Evolutionary conservation across 139 green algal genomes (phyloP), one percentile per base, ranked within the genome.

Genomic region (Micractinium sp.): DNA sequence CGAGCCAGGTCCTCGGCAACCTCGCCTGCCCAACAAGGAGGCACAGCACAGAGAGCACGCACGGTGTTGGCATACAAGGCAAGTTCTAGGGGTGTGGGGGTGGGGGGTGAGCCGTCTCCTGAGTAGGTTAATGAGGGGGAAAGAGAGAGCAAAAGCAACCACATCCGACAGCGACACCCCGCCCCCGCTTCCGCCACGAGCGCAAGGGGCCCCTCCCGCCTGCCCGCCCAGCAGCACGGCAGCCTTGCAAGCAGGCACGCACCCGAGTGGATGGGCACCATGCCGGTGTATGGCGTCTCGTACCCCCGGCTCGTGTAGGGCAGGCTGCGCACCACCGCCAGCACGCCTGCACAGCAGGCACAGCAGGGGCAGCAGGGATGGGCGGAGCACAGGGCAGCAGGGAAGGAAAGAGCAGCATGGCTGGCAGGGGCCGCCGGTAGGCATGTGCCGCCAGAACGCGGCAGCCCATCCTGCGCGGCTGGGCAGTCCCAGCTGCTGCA

Each of bases 1-100:
- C 90, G 92, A 0, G 97, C 95, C 31, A 99, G 88, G 93, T 99
- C 97, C 86, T 98, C 97, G 2, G 94, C 97, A 22, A 99, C 88
- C 91, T 98, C 96, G 82, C 94, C 93, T 84, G 78, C 78, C 38
- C 15, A 31, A 18, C 3, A 36, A 35, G 66, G 90, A 12, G 63
- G 63, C 63, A 71, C 63, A 16, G 60, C 60, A 71, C 47, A 56
- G 9, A 16, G 47, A 23, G 38, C 35, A 76, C n/a, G n/a, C n/a
- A n/a, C n/a, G n/a, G n/a, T n/a, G n/a, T n/a, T n/a, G n/a, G n/a
- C n/a, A n/a, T n/a, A n/a, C n/a, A n/a, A n/a, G n/a, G n/a, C n/a
- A n/a, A n/a, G n/a, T n/a, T n/a, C n/a, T n/a, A n/a, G n/a, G n/a
- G n/a, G n/a, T n/a, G n/a, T n/a, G n/a, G n/a, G n/a, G n/a, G n/a